These are phyloP conservation scores for Carex cristatella DNA, from an alignment of 176 grass and related monocot species.

Conservation along the genomic window DNA sequence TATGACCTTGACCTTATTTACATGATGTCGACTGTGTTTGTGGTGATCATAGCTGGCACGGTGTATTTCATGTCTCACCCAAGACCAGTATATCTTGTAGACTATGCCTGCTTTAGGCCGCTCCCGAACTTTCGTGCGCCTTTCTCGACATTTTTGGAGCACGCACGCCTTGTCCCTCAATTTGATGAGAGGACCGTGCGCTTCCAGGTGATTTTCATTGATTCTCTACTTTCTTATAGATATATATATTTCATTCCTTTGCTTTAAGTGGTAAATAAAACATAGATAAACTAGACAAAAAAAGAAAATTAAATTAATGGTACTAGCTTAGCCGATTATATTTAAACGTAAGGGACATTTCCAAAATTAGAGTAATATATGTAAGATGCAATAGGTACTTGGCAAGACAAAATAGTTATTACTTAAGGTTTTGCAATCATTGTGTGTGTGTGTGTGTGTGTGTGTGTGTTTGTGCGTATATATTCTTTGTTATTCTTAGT, in stretches of 20 bases:
- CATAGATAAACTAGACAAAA: not conserved
- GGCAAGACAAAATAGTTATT: not conserved
- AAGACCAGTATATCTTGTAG: constrained; percentile 50
- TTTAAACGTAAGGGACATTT: not conserved
- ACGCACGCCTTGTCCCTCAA: constrained; percentile 45
- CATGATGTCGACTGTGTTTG: constrained; percentile 18
- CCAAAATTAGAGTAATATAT: not conserved
- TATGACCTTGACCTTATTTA: constrained; percentile 29
- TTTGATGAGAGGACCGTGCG: constrained; percentile 45
- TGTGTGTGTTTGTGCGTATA: not conserved
- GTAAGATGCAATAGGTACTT: not conserved
- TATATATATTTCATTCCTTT: not conserved
- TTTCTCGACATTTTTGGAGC: constrained; percentile 63
- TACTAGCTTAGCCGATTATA: not conserved
- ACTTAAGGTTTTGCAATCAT: not conserved
- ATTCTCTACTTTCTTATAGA: not conserved
- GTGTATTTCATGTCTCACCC: constrained; percentile 50
- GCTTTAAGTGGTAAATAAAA: not conserved
- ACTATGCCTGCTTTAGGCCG: constrained; percentile 67
- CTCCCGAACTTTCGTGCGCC: constrained; percentile 44
- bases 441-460: not conserved
- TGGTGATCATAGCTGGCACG: constrained; percentile 27
- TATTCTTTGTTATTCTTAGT: no score
- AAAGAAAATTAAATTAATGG: not conserved
- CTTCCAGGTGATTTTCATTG: constrained; percentile 36